Evolutionary conservation across 768 basidiomycete genomes (phyloP), one percentile per base, ranked within the genome.

Genomic region (Austroboletus eburneus): DNA sequence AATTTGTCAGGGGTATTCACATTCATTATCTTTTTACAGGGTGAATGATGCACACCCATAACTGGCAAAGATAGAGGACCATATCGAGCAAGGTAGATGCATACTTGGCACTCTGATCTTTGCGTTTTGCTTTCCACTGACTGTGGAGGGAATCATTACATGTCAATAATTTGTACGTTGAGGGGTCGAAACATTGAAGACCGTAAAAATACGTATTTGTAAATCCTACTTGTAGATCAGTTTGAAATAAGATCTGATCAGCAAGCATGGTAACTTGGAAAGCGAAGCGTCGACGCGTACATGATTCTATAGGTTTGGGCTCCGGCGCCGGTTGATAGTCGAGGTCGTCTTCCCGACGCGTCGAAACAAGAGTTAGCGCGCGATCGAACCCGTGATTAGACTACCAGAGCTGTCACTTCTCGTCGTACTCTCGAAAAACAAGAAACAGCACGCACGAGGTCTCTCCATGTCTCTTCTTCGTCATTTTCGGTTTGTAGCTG

Each of bases 401-500:
- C 83, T 88, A 51, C 39, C 16, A 44, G 24, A 41, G 22, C n/a
- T 50, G 38, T 63, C 42, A 38, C 17, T 49, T 27, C n/a, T 48
- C 52, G 44, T 41, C 43, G 29, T 17, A 39, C 32, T 5, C 16
- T 35, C 34, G 13, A 27, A 24, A 18, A 48, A 40, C 18, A 35
- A 44, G 27, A 20, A 44, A 39, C 48, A 62, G 9, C 17, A 59
- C 80, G 55, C 56, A 87, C 85, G 52, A 90, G 66, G 70, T 90
- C 88, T 65, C 77, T 73, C 87, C 85, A 91, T 8, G 88, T 91
- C 67, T 91, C 86, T 62, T 82, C 82, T 54, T 88, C 85, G 52
- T 90, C 88, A 51, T 80, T 86, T 55, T 87, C 85, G 2, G 86
- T 88, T 62, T 91, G 89, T n/a, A 90, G 67, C 56, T 87, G 84